Conservation (phyloP, 1,284 basidiomycete species). For the Irpex sp. region DNA sequence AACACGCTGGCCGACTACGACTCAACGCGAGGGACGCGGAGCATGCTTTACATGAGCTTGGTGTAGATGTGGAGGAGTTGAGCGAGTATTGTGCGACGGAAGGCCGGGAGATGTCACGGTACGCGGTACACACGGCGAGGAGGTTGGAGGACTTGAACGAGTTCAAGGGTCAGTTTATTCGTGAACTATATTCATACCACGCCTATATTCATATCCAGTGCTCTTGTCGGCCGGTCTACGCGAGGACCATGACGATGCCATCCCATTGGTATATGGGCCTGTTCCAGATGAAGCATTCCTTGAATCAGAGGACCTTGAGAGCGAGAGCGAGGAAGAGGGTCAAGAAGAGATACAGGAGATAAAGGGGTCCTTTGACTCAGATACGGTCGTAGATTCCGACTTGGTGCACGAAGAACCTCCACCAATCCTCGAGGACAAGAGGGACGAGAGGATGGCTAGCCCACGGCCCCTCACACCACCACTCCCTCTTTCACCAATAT, state of each 20-base stretch:
- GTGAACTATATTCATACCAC: conserved; percentile 14
- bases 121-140: conserved; percentile 55
- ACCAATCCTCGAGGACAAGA: not conserved
- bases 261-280: conserved; percentile 51
- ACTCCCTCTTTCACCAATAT: conserved; percentile 53
- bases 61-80: conserved; percentile 66
- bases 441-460: conserved; percentile 14
- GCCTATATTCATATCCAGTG: conserved; percentile 34
- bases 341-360: conserved; percentile 15
- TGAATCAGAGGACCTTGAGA: conserved; percentile 33
- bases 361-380: not conserved
- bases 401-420: not conserved
- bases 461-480: conserved; percentile 37
- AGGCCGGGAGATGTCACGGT: conserved; percentile 61
- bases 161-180: conserved; percentile 55
- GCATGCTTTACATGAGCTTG: conserved; percentile 68
- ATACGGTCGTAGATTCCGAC: not conserved
- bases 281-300: conserved; percentile 26
- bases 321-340: conserved; percentile 27
- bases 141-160: conserved; percentile 69
- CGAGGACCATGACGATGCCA: conserved; percentile 48
- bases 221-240: conserved; percentile 57
- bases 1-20: conserved; percentile 61
- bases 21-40: conserved; percentile 56
- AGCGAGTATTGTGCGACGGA: conserved; percentile 58